These are phyloP conservation scores for Tolypocladium nubicola DNA, from an alignment of 2,329 filamentous ascomycete genomes.

Conservation along the genomic window DNA sequence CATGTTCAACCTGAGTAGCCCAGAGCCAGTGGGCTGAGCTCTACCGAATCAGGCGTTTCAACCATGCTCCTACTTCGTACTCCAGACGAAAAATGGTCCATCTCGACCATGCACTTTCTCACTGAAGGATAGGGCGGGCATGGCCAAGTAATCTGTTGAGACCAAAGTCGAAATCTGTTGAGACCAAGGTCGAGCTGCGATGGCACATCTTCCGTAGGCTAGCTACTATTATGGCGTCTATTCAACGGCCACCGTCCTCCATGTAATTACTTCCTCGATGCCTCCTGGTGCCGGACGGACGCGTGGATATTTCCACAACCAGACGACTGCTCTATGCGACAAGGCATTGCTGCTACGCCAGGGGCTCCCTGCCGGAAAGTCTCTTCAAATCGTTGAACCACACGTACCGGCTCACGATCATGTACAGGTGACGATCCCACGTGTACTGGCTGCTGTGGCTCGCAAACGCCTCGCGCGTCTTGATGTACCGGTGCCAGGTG, in stretches of 20 bases:
- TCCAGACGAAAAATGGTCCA: background rate
- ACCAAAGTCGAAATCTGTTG: background rate
- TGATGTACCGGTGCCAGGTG: slow-evolving; percentile 22
- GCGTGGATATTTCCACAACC: background rate
- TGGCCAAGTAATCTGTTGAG: background rate
- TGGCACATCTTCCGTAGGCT: background rate
- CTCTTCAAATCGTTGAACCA: slow-evolving; percentile 24
- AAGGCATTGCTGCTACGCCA: background rate
- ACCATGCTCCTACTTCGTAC: background rate
- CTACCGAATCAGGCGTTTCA: background rate
- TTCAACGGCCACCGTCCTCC: background rate
- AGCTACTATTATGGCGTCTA: background rate
- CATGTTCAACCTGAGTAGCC: background rate
- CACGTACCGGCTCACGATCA: slow-evolving; percentile 27
- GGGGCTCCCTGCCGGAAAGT: slow-evolving; percentile 1
- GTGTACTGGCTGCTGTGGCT: slow-evolving; percentile 27
- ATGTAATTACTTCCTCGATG: background rate
- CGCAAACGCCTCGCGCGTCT: slow-evolving; percentile 24
- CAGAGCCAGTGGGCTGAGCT: background rate
- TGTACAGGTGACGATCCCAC: slow-evolving; percentile 28
- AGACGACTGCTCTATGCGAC: background rate
- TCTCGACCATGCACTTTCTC: background rate
- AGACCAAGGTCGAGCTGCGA: background rate
- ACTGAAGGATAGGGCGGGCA: no score
- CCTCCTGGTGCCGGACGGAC: no score